These are phyloP conservation scores for Mycena belliarum DNA, from an alignment of 768 basidiomycete species.

Conservation along the genomic window DNA sequence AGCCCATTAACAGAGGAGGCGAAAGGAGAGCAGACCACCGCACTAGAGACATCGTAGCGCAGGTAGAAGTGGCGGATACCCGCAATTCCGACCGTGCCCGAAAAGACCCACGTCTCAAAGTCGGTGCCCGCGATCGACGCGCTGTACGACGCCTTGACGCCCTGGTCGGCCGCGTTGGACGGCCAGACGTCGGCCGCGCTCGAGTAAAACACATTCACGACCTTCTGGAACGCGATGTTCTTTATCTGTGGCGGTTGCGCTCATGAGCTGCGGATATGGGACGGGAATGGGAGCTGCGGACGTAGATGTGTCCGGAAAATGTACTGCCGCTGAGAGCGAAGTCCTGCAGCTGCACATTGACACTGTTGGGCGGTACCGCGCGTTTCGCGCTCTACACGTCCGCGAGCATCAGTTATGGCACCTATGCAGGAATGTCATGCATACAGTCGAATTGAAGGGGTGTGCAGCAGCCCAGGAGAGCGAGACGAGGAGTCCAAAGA, in stretches of 20 bases:
- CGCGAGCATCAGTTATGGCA: neutral
- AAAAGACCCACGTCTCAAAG: constrained; percentile 9
- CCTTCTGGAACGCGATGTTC: neutral
- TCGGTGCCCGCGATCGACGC: constrained; percentile 1
- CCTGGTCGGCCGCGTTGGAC: neutral
- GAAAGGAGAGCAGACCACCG: neutral
- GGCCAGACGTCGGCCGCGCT: neutral
- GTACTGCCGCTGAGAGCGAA: neutral
- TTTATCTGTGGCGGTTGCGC: neutral
- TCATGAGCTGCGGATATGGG: neutral
- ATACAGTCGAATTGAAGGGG: no score
- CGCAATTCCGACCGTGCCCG: neutral
- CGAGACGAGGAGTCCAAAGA: no score
- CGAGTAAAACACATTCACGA: constrained; percentile 3
- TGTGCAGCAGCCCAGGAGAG: no score
- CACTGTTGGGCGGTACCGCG: neutral
- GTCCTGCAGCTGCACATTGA: constrained; percentile 5
- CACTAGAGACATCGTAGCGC: constrained; percentile 2
- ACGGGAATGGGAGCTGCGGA: neutral
- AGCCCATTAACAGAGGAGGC: no score
- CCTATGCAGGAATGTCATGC: no score
- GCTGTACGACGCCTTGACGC: neutral
- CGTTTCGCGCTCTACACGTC: neutral
- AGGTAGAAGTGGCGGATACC: constrained; percentile 7
- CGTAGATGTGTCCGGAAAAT: constrained; percentile 1